Evolutionary conservation across 2,329 filamentous ascomycete species (phyloP), one percentile per base, ranked within the genome.

Genomic region (Claviceps humidiphila): DNA sequence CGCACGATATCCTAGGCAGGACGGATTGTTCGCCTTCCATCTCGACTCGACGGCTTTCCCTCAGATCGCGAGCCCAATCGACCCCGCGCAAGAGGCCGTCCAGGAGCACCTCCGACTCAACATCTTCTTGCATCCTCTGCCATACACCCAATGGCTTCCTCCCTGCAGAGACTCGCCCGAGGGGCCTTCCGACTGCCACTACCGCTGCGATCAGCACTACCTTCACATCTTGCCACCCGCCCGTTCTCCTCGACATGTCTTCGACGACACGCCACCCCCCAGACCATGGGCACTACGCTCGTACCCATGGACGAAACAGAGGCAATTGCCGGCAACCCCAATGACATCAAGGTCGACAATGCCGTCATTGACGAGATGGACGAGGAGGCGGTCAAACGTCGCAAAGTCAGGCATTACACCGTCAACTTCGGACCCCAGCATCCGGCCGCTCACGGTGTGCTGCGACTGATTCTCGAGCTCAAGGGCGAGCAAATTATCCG

Each of bases 381-480:
- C 59, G 73, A 77, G 58, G 73, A 71, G 61, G 72, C 70, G 53
- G 67, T 79, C 56, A 69, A 66, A 57, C 68, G 73, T 71, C 85
- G 91, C 70, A 97, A 96, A 79, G 86, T 98, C 68, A 84, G 93
- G 60, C 93, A 98, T 74, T 98, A 98, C 75, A 98, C 93, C 6
- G 91, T 98, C 76, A 98, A 98, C 78, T 98, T 98, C 64, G 93
- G 93, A 53, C 93, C 93, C 58, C 93, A 98, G 78, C 93, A 98
- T 77, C 93, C 93, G 41, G 93, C 93, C 59, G 94, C 93, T 63
- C 93, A 98, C 80, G 93, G 93, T 65, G 93, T 98, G 81, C 74
- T 98, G 72, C 89, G 93, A 52, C 74, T 98, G 73, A 98, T 98
- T 76, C 81, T 98, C 63, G 93, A 98, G 71, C 80, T 98, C 67